A percentile compares a stretch with the other conserved stretches of the same genome.
Conservation (phyloP, 2,329 filamentous ascomycete species). For the Sporothrix brasiliensis region DNA sequence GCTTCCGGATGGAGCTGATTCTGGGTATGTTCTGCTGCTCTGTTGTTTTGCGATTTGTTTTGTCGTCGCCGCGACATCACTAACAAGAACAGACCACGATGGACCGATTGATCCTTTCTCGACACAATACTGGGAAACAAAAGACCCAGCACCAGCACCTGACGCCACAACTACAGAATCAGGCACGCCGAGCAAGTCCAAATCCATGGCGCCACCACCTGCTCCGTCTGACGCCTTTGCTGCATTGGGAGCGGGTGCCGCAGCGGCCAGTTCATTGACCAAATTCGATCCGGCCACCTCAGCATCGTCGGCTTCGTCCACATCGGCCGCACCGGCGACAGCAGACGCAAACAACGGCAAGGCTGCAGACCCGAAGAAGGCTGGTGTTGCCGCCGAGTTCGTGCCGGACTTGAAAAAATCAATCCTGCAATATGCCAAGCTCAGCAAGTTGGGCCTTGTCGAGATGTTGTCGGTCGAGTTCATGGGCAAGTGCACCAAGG, state of each 20-base stretch:
- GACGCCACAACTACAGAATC: neutral
- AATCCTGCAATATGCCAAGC: constrained; percentile 59
- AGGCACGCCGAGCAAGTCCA: neutral
- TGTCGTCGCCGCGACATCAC: neutral
- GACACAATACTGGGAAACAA: constrained; percentile 71
- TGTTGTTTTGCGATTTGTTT: neutral
- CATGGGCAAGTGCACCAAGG: constrained; percentile 65
- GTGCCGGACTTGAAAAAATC: constrained; percentile 68
- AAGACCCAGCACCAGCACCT: constrained; percentile 25
- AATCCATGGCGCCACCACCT: constrained; percentile 36
- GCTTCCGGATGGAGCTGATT: constrained; percentile 75
- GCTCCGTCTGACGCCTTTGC: constrained; percentile 37
- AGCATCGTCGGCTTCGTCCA: neutral
- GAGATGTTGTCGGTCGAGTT: constrained; percentile 77
- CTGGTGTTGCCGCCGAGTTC: constrained; percentile 60
- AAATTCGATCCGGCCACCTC: neutral
- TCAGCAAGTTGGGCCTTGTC: constrained; percentile 73
- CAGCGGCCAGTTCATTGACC: neutral
- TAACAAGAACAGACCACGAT: constrained; percentile 46
- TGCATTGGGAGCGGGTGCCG: constrained; percentile 21
- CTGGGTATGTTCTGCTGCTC: constrained; percentile 57
- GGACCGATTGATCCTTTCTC: constrained; percentile 80
- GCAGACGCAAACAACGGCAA: constrained; percentile 12
- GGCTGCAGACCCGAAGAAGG: constrained; percentile 38
- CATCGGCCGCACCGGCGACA: constrained; percentile 10